phyloP scores from a whole-genome alignment of 1,139 yeast species.

The Eremothecium coryli region DNA sequence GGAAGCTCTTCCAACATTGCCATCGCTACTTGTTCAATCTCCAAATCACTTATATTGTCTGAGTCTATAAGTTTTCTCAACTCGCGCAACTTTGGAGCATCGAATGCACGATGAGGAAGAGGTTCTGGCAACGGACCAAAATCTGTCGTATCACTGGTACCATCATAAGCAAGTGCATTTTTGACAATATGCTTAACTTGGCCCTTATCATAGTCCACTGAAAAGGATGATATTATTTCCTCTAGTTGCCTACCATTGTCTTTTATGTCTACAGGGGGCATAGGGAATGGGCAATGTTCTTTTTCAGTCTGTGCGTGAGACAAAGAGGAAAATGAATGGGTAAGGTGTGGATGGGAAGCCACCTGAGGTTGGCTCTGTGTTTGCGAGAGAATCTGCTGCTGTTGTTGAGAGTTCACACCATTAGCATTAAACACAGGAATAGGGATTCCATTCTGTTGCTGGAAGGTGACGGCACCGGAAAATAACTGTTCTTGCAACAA shows the following conservation, averaged over 20 bases:
- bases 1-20: slow-evolving; percentile 88
- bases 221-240: slow-evolving; percentile 26
- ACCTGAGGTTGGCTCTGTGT: slow-evolving; percentile 14
- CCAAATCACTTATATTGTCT: slow-evolving; percentile 35
- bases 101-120: slow-evolving; percentile 57
- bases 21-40: slow-evolving; percentile 73
- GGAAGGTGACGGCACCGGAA: slow-evolving; percentile 29
- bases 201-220: slow-evolving; percentile 16
- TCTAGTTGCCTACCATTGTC: slow-evolving; percentile 16
- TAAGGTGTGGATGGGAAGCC: slow-evolving; percentile 3
- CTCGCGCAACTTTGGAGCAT: slow-evolving; percentile 71
- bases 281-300: slow-evolving; percentile 29
- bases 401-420: slow-evolving; percentile 9
- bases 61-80: slow-evolving; percentile 47
- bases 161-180: slow-evolving; percentile 33
- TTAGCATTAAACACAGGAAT: slow-evolving; percentile 23
- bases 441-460: slow-evolving; percentile 29
- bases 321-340: slow-evolving; percentile 6
- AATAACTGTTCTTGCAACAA: slow-evolving; percentile 29
- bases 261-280: slow-evolving; percentile 28
- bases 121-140: slow-evolving; percentile 70
- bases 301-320: slow-evolving; percentile 22
- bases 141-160: slow-evolving; percentile 34
- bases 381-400: slow-evolving; percentile 11
- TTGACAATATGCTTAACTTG: slow-evolving; percentile 31